Evolutionary conservation across 2,329 filamentous ascomycete genomes (phyloP), one percentile per base, ranked within the genome.

Genomic region (Calycina marina): DNA sequence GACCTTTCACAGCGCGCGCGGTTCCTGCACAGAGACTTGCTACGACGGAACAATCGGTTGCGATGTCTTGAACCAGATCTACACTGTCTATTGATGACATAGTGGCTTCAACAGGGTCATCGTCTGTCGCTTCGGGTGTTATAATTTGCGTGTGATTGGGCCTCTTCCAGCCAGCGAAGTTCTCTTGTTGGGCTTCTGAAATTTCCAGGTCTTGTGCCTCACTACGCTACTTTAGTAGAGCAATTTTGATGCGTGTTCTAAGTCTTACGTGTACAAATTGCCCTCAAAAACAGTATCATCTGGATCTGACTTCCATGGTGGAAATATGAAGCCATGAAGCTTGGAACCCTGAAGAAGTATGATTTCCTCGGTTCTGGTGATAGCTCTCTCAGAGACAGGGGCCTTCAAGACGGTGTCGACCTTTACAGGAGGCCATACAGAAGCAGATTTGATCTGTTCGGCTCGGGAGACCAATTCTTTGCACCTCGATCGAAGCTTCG

Each of bases 11-110:
- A 6, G 76, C 65, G 41, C 82, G 69, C 25, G 76, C 75, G 38
- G 78, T 75, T 14, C 72, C 77, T 15, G 86, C 85, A 51, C 86
- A 94, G 4, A 98, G 65, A 52, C 90, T 94, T 11, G 90, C 90
- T 16, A 98, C 88, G 3, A 98, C 88, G 1, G 90, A 96, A 52
- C 90, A 98, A 54, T 98, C 90, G 1, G 88, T 92, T 4, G 88
- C 86, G 37, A 93, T 75, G 55, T 98, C 90, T 56, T 98, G 90
- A 3, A 94, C 85, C 5, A 98, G 67, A 55, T 98, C 88, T 39
- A 81, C 73, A 10, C 69, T 65, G 6, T 63, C 57, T 5, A 58
- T 56, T 11, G 67, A 61, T 28, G 59, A 55, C 72, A 82, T 81
- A 8, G 69, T 58, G 10, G 63, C 35, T 10, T 53, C 46, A 14